A percentile compares a stretch with the other conserved stretches of the same genome.
phyloP scores from a whole-genome alignment of 2,329 filamentous ascomycete genomes.

The Ascochyta fabae region DNA sequence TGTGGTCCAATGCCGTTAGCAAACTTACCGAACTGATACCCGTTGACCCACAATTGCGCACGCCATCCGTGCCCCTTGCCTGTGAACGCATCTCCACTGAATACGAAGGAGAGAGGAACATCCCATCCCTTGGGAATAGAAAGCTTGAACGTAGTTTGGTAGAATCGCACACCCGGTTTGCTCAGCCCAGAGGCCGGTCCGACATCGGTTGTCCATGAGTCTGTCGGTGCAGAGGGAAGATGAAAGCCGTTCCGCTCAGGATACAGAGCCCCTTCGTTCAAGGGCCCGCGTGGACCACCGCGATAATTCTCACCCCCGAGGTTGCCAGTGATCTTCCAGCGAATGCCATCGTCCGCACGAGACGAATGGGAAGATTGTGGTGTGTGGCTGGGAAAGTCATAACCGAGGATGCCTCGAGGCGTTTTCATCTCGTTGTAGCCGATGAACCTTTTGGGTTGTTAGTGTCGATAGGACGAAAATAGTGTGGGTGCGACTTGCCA shows the following conservation, averaged over 20 bases:
- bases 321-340: slow-evolving; percentile 72
- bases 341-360: slow-evolving; percentile 47
- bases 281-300: slow-evolving; percentile 64
- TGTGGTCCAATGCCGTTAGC: slow-evolving; percentile 75
- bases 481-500: background rate
- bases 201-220: slow-evolving; percentile 50
- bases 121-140: slow-evolving; percentile 63
- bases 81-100: slow-evolving; percentile 52
- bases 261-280: slow-evolving; percentile 70
- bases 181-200: slow-evolving; percentile 53
- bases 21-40: slow-evolving; percentile 73
- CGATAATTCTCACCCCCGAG: slow-evolving; percentile 66
- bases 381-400: slow-evolving; percentile 56
- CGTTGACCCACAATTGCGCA: slow-evolving; percentile 72
- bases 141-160: slow-evolving; percentile 60
- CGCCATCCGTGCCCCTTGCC: slow-evolving; percentile 55
- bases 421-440: slow-evolving; percentile 60
- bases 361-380: slow-evolving; percentile 35
- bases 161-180: slow-evolving; percentile 63
- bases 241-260: slow-evolving; percentile 68
- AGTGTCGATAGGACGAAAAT: background rate
- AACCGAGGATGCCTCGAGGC: slow-evolving; percentile 66
- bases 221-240: slow-evolving; percentile 53
- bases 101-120: slow-evolving; percentile 64
- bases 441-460: slow-evolving; percentile 48